Evolutionary conservation across 257 asterid genomes (phyloP).

Genomic region (Henckelia pumila): DNA sequence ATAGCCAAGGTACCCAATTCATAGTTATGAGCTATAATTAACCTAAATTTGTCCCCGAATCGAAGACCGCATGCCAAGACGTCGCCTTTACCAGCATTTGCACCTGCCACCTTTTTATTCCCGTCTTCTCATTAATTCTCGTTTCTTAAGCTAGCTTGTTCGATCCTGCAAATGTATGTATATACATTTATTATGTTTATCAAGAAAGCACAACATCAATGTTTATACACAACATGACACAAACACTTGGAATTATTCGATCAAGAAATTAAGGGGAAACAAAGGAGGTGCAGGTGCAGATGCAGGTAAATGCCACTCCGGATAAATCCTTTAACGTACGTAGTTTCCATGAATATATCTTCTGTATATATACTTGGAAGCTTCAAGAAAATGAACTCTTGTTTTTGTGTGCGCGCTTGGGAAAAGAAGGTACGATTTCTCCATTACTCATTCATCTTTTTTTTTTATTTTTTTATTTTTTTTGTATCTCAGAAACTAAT

Average conservation of each 20-base stretch:
- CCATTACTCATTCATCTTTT: too few species aligned
- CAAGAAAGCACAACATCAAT: too few species aligned
- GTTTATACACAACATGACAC: neutral
- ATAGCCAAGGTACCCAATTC: neutral
- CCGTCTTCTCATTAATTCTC: neutral
- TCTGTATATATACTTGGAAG: too few species aligned
- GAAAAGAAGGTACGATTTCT: too few species aligned
- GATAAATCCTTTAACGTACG: neutral
- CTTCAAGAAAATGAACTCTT: too few species aligned
- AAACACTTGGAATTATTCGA: neutral
- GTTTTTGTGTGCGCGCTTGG: too few species aligned
- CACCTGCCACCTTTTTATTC: conserved; percentile 32
- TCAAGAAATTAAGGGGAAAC: neutral
- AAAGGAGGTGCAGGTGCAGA: conserved; percentile 30
- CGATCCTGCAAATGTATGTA: neutral
- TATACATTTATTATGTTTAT: too few species aligned
- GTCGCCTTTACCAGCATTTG: conserved; percentile 36
- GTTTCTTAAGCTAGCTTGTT: too few species aligned
- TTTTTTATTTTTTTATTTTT: too few species aligned
- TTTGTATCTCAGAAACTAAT: too few species aligned
- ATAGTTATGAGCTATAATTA: too few species aligned
- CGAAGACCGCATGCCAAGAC: conserved; percentile 15
- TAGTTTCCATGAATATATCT: too few species aligned
- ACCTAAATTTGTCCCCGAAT: neutral
- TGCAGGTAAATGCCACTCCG: conserved; percentile 33